These are phyloP conservation scores for Geotrichum klebahnii DNA, from an alignment of 1,139 yeast genomes.

Conservation along the genomic window DNA sequence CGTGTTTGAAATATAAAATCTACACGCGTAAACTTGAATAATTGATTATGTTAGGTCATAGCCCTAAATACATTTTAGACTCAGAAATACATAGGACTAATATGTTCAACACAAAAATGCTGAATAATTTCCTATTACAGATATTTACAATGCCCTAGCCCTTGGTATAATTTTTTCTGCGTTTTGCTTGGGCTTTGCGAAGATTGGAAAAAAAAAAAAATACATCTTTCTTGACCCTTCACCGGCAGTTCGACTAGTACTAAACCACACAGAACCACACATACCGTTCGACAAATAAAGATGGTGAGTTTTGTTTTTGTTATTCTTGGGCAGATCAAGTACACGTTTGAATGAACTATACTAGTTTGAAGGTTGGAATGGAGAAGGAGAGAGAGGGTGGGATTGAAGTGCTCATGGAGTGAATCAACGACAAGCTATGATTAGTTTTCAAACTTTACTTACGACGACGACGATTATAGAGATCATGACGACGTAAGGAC, in stretches of 20 bases:
- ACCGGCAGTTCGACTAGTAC: conserved; percentile 18
- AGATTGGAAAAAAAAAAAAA: conserved; percentile 1
- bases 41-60: background rate
- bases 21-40: too few species aligned
- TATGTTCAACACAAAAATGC: background rate
- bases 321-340: background rate
- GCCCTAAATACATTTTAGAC: background rate
- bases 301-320: conserved; percentile 15
- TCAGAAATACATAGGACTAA: background rate
- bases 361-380: background rate
- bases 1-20: too few species aligned
- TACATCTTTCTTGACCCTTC: conserved; percentile 12
- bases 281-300: conserved; percentile 16
- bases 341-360: too few species aligned
- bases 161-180: background rate
- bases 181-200: too few species aligned
- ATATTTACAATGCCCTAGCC: background rate
- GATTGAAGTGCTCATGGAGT: too few species aligned
- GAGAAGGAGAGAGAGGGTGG: background rate
- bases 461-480: too few species aligned
- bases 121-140: background rate
- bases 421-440: too few species aligned
- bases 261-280: conserved; percentile 16
- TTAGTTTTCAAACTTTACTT: too few species aligned
- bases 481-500: too few species aligned